Evolutionary conservation across 2,329 filamentous ascomycete genomes (phyloP).

Genomic region (Monosporascus sp.): DNA sequence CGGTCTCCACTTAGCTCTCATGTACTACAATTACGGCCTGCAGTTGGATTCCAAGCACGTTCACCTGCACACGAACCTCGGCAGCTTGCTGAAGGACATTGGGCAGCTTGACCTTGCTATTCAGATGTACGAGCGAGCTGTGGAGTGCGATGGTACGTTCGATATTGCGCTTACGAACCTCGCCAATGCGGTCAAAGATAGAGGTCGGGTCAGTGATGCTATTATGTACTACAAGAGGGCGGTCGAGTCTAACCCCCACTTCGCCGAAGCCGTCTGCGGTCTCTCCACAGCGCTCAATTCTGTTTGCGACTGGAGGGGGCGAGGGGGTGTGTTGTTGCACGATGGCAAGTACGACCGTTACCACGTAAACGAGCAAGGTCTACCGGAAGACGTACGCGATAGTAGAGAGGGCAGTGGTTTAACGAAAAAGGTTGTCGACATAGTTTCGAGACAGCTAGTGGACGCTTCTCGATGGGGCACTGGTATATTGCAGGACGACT

Average conservation of each 20-base stretch:
- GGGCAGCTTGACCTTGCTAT: conserved; percentile 89
- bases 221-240: conserved; percentile 89
- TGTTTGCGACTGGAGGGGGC: conserved; percentile 88
- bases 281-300: conserved; percentile 93
- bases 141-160: conserved; percentile 86
- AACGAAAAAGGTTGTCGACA: conserved; percentile 84
- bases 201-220: conserved; percentile 85
- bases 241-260: conserved; percentile 86
- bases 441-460: conserved; percentile 79
- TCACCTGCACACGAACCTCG: conserved; percentile 93
- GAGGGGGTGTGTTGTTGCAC: conserved; percentile 77
- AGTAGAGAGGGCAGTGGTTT: conserved; percentile 65
- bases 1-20: conserved; percentile 78
- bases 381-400: conserved; percentile 67
- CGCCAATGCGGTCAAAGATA: conserved; percentile 96
- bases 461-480: conserved; percentile 85
- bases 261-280: conserved; percentile 94
- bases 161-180: conserved; percentile 96
- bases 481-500: conserved; percentile 56
- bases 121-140: conserved; percentile 94
- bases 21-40: conserved; percentile 94
- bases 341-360: conserved; percentile 75
- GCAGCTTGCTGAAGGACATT: conserved; percentile 92
- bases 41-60: conserved; percentile 83
- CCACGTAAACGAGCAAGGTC: conserved; percentile 83